These are phyloP conservation scores for Diutina scorzettiae DNA, from an alignment of 1,139 yeast genomes.

Conservation along the genomic window DNA sequence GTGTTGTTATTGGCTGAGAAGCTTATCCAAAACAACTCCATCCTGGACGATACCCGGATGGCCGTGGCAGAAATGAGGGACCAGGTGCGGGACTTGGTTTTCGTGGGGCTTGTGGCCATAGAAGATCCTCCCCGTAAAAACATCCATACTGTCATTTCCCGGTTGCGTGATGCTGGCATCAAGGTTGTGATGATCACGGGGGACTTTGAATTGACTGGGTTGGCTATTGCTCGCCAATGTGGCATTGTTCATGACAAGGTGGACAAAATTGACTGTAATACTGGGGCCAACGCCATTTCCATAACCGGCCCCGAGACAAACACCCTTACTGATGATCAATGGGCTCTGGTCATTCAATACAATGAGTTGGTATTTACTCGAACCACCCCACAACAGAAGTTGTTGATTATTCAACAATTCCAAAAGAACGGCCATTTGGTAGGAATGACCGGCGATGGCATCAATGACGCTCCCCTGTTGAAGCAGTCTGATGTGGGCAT, in stretches of 20 bases:
- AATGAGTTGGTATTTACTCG: constrained; percentile 38
- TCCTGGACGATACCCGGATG: constrained; percentile 7
- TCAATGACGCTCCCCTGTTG: constrained; percentile 41
- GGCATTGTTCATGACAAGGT: constrained; percentile 27
- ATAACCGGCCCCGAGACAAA: constrained; percentile 29
- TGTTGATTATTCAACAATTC: constrained; percentile 36
- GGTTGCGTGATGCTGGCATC: constrained; percentile 36
- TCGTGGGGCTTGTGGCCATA: constrained; percentile 36
- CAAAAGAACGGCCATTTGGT: constrained; percentile 32
- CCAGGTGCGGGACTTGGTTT: constrained; percentile 12
- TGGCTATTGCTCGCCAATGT: constrained; percentile 36
- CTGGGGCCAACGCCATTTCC: constrained; percentile 17
- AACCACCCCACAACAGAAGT: constrained; percentile 44
- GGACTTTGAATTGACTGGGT: constrained; percentile 41
- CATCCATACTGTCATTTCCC: constrained; percentile 25
- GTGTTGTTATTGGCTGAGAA: constrained; percentile 31
- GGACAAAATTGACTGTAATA: constrained; percentile 13
- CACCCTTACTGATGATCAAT: constrained; percentile 25
- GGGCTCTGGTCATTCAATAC: constrained; percentile 27
- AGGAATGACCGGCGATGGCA: constrained; percentile 45
- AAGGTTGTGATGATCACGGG: constrained; percentile 44
- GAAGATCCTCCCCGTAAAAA: constrained; percentile 40
- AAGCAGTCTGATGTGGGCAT: constrained; percentile 43
- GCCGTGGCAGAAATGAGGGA: constrained; percentile 5
- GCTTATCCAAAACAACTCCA: constrained; percentile 11